Evolutionary conservation across 1,284 basidiomycete species (phyloP).

Genomic region (Blastosporella zonata): DNA sequence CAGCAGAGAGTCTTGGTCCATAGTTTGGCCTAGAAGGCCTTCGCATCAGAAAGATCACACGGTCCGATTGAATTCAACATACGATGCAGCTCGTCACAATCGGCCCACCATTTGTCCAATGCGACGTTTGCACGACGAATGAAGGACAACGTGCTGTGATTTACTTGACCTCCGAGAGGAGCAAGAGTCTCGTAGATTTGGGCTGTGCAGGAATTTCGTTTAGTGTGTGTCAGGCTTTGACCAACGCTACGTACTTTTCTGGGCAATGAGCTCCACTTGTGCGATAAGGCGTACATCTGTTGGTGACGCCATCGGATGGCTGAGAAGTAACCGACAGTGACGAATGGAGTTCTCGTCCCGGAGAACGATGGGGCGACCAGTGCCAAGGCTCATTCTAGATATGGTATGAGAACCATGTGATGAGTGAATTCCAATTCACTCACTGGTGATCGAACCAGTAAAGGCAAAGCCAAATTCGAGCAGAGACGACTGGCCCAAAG

Average conservation of each 20-base stretch:
- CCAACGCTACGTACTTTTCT: slow-evolving; percentile 62
- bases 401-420: slow-evolving; percentile 17
- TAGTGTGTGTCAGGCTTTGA: background rate
- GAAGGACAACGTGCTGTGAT: slow-evolving; percentile 79
- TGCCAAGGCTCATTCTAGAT: slow-evolving; percentile 82
- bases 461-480: slow-evolving; percentile 90
- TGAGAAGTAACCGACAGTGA: slow-evolving; percentile 77
- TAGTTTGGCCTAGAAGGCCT: slow-evolving; percentile 54
- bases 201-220: slow-evolving; percentile 41
- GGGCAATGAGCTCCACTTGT: slow-evolving; percentile 85
- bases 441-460: slow-evolving; percentile 93
- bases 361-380: slow-evolving; percentile 85
- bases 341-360: slow-evolving; percentile 86
- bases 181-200: slow-evolving; percentile 89
- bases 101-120: slow-evolving; percentile 85
- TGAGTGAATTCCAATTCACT: slow-evolving; percentile 27
- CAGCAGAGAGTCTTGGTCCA: slow-evolving; percentile 81
- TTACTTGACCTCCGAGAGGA: slow-evolving; percentile 83
- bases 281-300: slow-evolving; percentile 88
- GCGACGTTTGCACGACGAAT: slow-evolving; percentile 83
- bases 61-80: slow-evolving; percentile 23
- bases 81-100: slow-evolving; percentile 83
- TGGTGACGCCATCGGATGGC: slow-evolving; percentile 81
- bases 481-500: slow-evolving; percentile 71
- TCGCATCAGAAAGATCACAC: slow-evolving; percentile 4